These are phyloP conservation scores for Knufia petricola DNA, from an alignment of 2,329 filamentous ascomycete species.

Conservation along the genomic window DNA sequence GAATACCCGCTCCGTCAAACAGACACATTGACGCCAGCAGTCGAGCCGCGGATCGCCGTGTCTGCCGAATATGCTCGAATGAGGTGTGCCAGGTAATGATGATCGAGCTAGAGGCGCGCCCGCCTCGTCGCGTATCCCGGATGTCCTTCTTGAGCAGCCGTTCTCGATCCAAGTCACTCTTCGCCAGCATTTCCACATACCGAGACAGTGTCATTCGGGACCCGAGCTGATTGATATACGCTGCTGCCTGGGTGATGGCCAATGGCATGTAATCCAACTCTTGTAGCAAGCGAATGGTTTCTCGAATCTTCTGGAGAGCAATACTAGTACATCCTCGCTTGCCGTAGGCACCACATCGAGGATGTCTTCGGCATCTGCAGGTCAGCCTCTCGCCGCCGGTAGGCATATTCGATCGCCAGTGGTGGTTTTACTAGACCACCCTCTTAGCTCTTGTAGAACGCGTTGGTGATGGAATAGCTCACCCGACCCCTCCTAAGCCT, in stretches of 20 bases:
- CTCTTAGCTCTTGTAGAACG: not conserved
- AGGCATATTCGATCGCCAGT: slow-evolving; percentile 24
- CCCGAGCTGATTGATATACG: slow-evolving; percentile 21
- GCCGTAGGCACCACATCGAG: slow-evolving; percentile 12
- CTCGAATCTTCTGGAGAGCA: slow-evolving; percentile 16
- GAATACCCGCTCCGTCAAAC: slow-evolving; percentile 25
- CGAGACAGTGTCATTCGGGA: slow-evolving; percentile 15
- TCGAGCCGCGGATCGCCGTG: slow-evolving; percentile 17
- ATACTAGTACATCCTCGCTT: slow-evolving; percentile 12
- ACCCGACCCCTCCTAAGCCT: slow-evolving; percentile 30
- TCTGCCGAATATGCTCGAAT: slow-evolving; percentile 24
- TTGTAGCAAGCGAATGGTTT: slow-evolving; percentile 22
- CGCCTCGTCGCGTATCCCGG: slow-evolving; percentile 21
- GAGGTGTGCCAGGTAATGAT: slow-evolving; percentile 29
- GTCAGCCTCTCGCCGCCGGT: slow-evolving; percentile 17
- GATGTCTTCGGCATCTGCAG: slow-evolving; percentile 15
- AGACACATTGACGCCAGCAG: slow-evolving; percentile 27
- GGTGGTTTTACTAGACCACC: slow-evolving; percentile 26
- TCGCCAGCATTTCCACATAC: slow-evolving; percentile 19
- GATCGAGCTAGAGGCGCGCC: slow-evolving; percentile 25
- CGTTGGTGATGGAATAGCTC: slow-evolving; percentile 13
- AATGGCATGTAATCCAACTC: slow-evolving; percentile 28
- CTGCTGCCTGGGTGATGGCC: slow-evolving; percentile 25
- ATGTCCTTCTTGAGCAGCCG: slow-evolving; percentile 19
- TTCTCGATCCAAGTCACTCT: slow-evolving; percentile 22